A percentile compares a stretch with the other conserved stretches of the same genome.
These are phyloP conservation scores for Penicillium roqueforti DNA, from an alignment of 495 filamentous ascomycete genomes.

Conservation along the genomic window DNA sequence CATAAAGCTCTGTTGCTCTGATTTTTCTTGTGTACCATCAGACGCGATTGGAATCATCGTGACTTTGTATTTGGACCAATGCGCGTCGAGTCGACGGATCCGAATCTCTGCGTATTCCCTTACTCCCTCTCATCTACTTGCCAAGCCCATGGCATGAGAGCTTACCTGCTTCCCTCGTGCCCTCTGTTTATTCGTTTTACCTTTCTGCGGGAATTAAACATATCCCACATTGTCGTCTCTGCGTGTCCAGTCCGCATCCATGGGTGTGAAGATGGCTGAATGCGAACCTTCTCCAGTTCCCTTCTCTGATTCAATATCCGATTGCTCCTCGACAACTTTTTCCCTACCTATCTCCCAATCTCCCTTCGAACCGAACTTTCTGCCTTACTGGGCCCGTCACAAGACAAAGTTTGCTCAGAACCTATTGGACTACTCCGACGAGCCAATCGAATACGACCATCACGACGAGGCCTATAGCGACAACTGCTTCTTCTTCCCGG, in stretches of 20 bases:
- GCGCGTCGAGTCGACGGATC: constrained; percentile 11
- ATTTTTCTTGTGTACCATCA: constrained; percentile 18
- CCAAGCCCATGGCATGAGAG: constrained; percentile 14
- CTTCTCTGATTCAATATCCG: constrained; percentile 14
- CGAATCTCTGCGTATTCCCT: constrained; percentile 1
- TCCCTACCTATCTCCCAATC: constrained; percentile 5
- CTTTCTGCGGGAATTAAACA: neutral
- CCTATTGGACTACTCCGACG: constrained; percentile 38
- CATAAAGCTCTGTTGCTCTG: constrained; percentile 10
- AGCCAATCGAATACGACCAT: constrained; percentile 47
- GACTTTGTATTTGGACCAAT: constrained; percentile 22
- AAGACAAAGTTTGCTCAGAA: constrained; percentile 39
- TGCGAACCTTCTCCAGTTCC: constrained; percentile 24
- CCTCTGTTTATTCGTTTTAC: constrained; percentile 6
- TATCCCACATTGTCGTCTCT: neutral
- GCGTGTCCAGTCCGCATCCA: constrained; percentile 5
- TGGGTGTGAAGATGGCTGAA: constrained; percentile 33
- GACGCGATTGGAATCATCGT: constrained; percentile 17
- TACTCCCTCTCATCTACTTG: constrained; percentile 4
- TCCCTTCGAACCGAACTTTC: constrained; percentile 21
- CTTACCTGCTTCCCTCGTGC: constrained; percentile 12
- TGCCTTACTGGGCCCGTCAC: constrained; percentile 43
- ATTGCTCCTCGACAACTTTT: constrained; percentile 10
- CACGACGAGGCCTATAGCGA: constrained; percentile 46
- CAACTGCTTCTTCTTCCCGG: constrained; percentile 47